Percentiles rank a stretch among this genome's conserved stretches.
Conservation (phyloP, 2,329 filamentous ascomycete genomes). For the Podosphaera leucotricha region DNA sequence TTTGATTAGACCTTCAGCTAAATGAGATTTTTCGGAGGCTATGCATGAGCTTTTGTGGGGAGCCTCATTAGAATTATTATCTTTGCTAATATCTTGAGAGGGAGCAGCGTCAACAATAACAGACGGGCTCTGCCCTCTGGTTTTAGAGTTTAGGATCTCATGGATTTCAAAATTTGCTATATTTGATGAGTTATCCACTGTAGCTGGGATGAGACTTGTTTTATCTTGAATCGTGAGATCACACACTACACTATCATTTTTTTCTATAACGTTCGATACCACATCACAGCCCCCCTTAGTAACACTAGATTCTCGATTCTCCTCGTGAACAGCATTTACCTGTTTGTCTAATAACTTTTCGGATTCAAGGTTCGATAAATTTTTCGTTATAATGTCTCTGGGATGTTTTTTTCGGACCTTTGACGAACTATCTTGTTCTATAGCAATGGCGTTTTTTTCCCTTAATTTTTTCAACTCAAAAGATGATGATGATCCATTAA, state of each 20-base stretch:
- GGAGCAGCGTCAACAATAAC: constrained; percentile 8
- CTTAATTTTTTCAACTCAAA: constrained; percentile 8
- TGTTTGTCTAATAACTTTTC: neutral
- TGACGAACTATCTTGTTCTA: neutral
- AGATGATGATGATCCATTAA: constrained; percentile 19
- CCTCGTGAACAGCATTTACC: neutral
- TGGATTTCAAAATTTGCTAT: constrained; percentile 2
- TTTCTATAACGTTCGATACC: constrained; percentile 11
- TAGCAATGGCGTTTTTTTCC: neutral
- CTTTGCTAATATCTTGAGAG: constrained; percentile 12
- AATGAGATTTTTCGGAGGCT: constrained; percentile 2
- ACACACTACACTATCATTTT: constrained; percentile 9
- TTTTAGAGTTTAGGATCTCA: constrained; percentile 13
- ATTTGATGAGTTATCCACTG: constrained; percentile 2
- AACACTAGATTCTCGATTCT: neutral
- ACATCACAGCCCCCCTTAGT: constrained; percentile 8
- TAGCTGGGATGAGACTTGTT: neutral
- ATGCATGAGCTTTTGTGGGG: neutral
- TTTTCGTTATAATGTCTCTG: neutral
- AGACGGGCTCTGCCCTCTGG: constrained; percentile 7
- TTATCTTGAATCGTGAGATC: constrained; percentile 9
- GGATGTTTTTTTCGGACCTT: neutral
- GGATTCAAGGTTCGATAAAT: neutral
- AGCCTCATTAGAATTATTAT: constrained; percentile 2
- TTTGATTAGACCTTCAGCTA: constrained; percentile 2